A percentile compares a stretch with the other conserved stretches of the same genome.
These are phyloP conservation scores for Coriolopsis trogii DNA, from an alignment of 1,284 basidiomycete genomes.

Conservation along the genomic window DNA sequence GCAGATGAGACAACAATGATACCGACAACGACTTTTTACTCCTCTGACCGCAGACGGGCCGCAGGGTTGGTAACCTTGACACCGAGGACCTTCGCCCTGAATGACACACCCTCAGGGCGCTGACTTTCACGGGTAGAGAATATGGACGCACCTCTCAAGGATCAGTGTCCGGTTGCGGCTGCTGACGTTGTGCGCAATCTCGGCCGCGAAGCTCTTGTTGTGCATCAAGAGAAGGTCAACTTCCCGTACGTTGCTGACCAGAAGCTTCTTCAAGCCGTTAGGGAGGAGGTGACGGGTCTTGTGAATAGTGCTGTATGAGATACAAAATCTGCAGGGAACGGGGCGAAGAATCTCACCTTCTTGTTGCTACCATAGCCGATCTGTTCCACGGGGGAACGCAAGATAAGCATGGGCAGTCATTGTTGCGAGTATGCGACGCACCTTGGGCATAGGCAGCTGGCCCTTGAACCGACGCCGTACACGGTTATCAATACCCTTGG, in stretches of 20 bases:
- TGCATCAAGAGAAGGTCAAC: constrained; percentile 96
- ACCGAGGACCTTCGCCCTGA: constrained; percentile 85
- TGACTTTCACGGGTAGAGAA: not conserved
- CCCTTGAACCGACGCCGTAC: constrained; percentile 97
- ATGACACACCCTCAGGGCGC: constrained; percentile 7
- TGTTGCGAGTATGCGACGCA: constrained; percentile 37
- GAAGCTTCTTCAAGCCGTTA: constrained; percentile 92
- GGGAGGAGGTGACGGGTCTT: constrained; percentile 93
- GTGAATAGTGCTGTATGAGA: not conserved
- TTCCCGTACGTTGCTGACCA: constrained; percentile 91
- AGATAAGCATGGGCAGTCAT: not conserved
- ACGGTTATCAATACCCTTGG: constrained; percentile 97
- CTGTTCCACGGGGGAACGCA: constrained; percentile 32
- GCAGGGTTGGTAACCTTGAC: constrained; percentile 96
- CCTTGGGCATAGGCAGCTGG: constrained; percentile 93
- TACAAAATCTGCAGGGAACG: not conserved
- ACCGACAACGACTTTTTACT: constrained; percentile 57
- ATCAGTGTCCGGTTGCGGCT: constrained; percentile 95
- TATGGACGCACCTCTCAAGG: constrained; percentile 73
- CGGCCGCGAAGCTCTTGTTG: constrained; percentile 95
- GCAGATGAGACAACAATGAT: constrained; percentile 31
- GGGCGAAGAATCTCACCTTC: constrained; percentile 44
- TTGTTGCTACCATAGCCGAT: constrained; percentile 89
- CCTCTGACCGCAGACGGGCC: constrained; percentile 96
- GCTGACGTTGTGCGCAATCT: constrained; percentile 97